Percentiles rank a stretch among this genome's conserved stretches.
Evolutionary conservation across 257 asterid species (phyloP).

Genomic region (Vinca minor): DNA sequence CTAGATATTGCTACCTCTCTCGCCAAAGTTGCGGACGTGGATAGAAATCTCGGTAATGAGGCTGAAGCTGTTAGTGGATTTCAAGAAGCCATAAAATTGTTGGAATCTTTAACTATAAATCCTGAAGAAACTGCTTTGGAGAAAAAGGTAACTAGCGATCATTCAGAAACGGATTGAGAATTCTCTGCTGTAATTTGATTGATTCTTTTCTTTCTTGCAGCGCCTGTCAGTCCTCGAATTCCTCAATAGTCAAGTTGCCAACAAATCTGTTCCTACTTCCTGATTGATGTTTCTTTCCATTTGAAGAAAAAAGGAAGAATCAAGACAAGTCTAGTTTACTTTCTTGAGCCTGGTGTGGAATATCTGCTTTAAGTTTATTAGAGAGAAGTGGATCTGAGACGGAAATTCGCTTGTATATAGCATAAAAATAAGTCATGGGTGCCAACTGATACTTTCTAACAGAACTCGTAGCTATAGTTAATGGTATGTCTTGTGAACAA

Average conservation of each 20-base stretch:
- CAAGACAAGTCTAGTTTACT: neutral
- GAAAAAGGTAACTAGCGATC: slow-evolving; percentile 43
- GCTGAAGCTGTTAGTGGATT: slow-evolving; percentile 54
- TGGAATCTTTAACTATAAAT: slow-evolving; percentile 45
- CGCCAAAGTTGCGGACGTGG: slow-evolving; percentile 90
- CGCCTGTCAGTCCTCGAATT: slow-evolving; percentile 71
- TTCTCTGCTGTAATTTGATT: slow-evolving; percentile 5
- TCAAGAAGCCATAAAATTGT: slow-evolving; percentile 62
- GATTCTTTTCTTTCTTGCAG: slow-evolving; percentile 36
- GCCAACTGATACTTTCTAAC: neutral
- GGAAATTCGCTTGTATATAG: slow-evolving; percentile 29
- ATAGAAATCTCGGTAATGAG: slow-evolving; percentile 70
- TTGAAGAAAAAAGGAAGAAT: slow-evolving; percentile 3
- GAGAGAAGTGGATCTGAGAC: neutral
- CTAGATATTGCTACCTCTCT: slow-evolving; percentile 72
- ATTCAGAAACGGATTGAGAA: no score
- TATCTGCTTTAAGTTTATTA: neutral
- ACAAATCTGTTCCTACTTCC: slow-evolving; percentile 20
- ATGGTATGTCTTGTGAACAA: neutral
- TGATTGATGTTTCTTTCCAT: slow-evolving; percentile 4
- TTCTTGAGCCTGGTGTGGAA: neutral
- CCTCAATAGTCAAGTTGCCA: slow-evolving; percentile 46
- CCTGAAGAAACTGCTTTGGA: slow-evolving; percentile 52
- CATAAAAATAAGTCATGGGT: slow-evolving; percentile 18
- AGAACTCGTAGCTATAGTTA: neutral